Evolutionary conservation across 1,284 basidiomycete species (phyloP), one percentile per base, ranked within the genome.

Genomic region (Peniophora sp.): DNA sequence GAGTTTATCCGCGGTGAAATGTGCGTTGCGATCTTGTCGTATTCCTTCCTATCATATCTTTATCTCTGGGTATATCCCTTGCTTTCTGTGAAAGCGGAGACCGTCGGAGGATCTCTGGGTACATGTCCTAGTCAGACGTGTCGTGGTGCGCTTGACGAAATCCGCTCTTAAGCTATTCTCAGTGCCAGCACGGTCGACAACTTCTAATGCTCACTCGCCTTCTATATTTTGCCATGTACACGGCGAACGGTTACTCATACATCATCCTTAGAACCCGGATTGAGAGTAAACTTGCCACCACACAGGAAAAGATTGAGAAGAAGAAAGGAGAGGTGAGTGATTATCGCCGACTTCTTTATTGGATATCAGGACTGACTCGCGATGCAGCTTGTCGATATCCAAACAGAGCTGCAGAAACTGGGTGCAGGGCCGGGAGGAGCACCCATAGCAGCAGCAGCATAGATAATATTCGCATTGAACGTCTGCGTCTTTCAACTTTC

Each of bases 1-100:
- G 91, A 93, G 54, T 97, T 93, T 68, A 98, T 99, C 63, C 77
- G 73, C 50, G 71, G 79, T 47, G 95, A 99, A 68, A 92, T 97
- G 95, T 97, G 55, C 53, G 89, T 32, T 32, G 12, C 27, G 12
- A 32, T 32, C 27, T 12, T 32, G 5, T 12, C 27, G 12, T 32
- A 5, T 32, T 32, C 27, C 27, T 32, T 32, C 5, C 27, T 5
- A 32, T 12, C 27, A 5, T 12, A 32, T 32, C 12, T 32, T 32
- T 74, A 3, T 20, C 25, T 35, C 16, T 39, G 6, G 25, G n/a
- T 23, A 11, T 34, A 8, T 35, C n/a, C 17, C 41, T 44, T 32
- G 35, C 50, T 38, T 35, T 24, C 24, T 12, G n/a, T 47, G 48
- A 39, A 59, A 32, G 50, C 25, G 44, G 50, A 25, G 34, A 50